Evolutionary conservation across 768 basidiomycete genomes (phyloP), one percentile per base, ranked within the genome.

Genomic region (Galerina marginata): DNA sequence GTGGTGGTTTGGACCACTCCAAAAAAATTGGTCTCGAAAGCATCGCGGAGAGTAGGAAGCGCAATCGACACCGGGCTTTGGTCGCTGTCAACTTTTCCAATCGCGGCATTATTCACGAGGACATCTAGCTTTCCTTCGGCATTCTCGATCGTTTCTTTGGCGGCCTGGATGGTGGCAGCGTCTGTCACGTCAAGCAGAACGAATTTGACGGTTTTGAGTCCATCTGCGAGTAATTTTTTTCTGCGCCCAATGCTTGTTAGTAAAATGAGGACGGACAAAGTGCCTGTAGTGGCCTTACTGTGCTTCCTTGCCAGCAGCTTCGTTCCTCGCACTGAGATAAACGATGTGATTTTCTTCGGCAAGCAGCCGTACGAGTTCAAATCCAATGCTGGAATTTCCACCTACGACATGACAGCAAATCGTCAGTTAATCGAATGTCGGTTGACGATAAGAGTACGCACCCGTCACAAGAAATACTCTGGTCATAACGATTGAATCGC

Each of bases 21-120:
- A 59, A 71, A 77, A 62, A 83, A 72, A 57, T 83, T 82, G n/a
- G 79, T 69, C 56, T 82, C 79, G 48, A 79, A 72, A 10, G 75
- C 70, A 9, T 71, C 71, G 20, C 75, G 75, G 37, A 82, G 64
- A n/a, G 69, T 61, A 16, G 69, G 62, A 40, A 77, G 54, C 26
- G 77, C 73, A 26, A 81, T 64, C 0, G 68, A 71, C 7, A 67
- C 65, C 3, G 79, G 73, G 36, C 72, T 73, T 61, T 81, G 78
- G 43, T 56, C 49, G 6, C 55, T 43, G 2, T 62, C 60, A 52
- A 65, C 56, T 23, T 59, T 64, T 16, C 55, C 56, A 67, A 58
- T 68, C 66, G 79, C 81, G 9, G 79, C 81, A 52, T 81, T 82
- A 67, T 82, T 82, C 42, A 83, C 77, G 36, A 83, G 72, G 4